A percentile compares a stretch with the other conserved stretches of the same genome.
Conservation (phyloP, 2,329 filamentous ascomycete species). For the Calonectria fujianensis region DNA sequence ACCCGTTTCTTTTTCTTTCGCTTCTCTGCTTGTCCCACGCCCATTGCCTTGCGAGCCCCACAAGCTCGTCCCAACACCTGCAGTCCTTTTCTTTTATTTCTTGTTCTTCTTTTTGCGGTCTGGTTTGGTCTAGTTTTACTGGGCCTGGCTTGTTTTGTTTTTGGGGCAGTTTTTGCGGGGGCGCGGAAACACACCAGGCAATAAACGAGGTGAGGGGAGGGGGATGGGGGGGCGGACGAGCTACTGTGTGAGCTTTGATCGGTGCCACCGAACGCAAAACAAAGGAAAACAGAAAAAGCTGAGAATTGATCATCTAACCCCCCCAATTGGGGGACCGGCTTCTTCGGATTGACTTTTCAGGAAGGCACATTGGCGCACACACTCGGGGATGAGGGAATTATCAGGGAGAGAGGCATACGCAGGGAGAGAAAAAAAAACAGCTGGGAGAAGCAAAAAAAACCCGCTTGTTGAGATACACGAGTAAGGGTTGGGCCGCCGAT, state of each 20-base stretch:
- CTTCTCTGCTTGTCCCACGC: not conserved
- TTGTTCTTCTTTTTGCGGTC: not conserved
- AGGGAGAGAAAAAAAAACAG: not conserved
- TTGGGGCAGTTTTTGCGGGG: not conserved
- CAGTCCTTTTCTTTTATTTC: not conserved
- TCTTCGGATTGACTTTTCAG: slow-evolving; percentile 18
- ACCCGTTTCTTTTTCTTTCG: not conserved
- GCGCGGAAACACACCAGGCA: not conserved
- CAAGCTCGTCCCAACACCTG: slow-evolving; percentile 39
- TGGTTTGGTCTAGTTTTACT: not conserved
- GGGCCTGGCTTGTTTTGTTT: not conserved
- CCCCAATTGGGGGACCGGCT: slow-evolving; percentile 19
- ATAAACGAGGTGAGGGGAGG: not conserved
- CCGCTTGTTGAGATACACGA: slow-evolving; percentile 36
- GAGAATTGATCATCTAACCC: slow-evolving; percentile 18
- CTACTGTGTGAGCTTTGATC: slow-evolving; percentile 26
- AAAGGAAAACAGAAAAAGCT: slow-evolving; percentile 11
- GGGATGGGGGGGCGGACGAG: not conserved
- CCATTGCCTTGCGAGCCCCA: slow-evolving; percentile 21
- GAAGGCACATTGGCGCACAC: slow-evolving; percentile 14
- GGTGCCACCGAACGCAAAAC: slow-evolving; percentile 23
- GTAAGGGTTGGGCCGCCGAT: slow-evolving; percentile 33
- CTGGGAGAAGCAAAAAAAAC: slow-evolving; percentile 18
- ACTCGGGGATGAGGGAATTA: slow-evolving; percentile 21
- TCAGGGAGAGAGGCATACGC: not conserved